Base-by-base conservation (phyloP, 345 rosid species). In the Physaria fendleri region DNA sequence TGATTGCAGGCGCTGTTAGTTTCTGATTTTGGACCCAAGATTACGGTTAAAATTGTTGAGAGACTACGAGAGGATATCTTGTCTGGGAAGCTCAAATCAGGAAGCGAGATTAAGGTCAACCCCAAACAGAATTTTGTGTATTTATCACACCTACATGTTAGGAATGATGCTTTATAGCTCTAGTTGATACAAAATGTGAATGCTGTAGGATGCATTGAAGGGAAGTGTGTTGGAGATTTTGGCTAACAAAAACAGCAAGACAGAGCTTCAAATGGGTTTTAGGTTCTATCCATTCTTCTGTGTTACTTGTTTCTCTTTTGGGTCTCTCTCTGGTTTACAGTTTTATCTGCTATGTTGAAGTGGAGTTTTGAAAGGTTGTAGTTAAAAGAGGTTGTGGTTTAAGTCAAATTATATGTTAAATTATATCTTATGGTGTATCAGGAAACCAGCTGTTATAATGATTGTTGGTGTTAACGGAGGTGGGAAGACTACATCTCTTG, bases 401-500 rank as follows among this genome's bases (percentile, higher is more conserved):
- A 28, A 75, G 53, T 29, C 24, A 28, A 17, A 9, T 56, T 46
- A 2, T 29, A 32, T 51, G 51, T 0, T 24, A 28, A 17, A 9
- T 56, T 46, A 2, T 29, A 32, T 51, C 43, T 0, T 24, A 8
- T 56, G 40, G 25, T 62, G 59, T 56, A 62, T 71, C 64, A 88
- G 97, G 80, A 93, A 86, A 76, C 99, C 99, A 2, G 95, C 97
- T 68, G 94, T 89, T 25, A 48, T 85, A 30, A 81, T 89, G 85
- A 77, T 87, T 6, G 97, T 87, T 66, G 97, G 97, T 5, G 97
- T 86, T 13, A 85, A 89, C 51, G 99, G 99, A 68, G 95, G 99
- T 47, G 97, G 97, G 49, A 93, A 93, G 79, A 93, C 99, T 5
- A 86, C 99, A 8, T 93, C 97, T 66, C 99, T 93, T 27, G 99